Conservation (phyloP, 345 rosid species). For the Reutealis trisperma region DNA sequence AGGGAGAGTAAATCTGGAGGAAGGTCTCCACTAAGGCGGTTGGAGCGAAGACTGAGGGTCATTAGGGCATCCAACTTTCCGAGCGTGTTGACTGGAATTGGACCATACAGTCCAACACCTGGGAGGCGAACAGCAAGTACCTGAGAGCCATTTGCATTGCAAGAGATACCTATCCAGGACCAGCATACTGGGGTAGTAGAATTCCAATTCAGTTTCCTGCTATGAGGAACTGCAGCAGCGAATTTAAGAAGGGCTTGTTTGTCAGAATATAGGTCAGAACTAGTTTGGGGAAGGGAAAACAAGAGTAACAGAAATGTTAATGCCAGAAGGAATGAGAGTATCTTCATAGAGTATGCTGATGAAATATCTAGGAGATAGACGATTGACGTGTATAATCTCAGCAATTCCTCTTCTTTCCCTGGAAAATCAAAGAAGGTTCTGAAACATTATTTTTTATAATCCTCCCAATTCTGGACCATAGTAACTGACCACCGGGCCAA, state of each 20-base stretch:
- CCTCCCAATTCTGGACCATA: background rate
- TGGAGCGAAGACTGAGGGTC: slow-evolving; percentile 77
- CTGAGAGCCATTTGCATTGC: slow-evolving; percentile 49
- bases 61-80: slow-evolving; percentile 70
- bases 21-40: slow-evolving; percentile 60
- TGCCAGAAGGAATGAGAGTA: slow-evolving; percentile 23
- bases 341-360: slow-evolving; percentile 42
- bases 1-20: slow-evolving; percentile 73
- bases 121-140: slow-evolving; percentile 79
- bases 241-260: slow-evolving; percentile 76
- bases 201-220: slow-evolving; percentile 82
- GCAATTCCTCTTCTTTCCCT: slow-evolving; percentile 19
- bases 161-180: slow-evolving; percentile 81
- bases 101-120: slow-evolving; percentile 75
- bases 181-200: slow-evolving; percentile 47
- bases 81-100: slow-evolving; percentile 73
- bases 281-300: slow-evolving; percentile 31
- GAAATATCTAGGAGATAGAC: background rate
- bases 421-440: background rate
- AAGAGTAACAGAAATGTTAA: slow-evolving; percentile 39
- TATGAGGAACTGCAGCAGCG: slow-evolving; percentile 65
- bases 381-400: slow-evolving; percentile 6
- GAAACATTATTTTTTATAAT: background rate
- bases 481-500: background rate
- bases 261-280: slow-evolving; percentile 61